Evolutionary conservation across 108 stramenopile genomes (phyloP).

Genomic region (Skeletonema grethae): DNA sequence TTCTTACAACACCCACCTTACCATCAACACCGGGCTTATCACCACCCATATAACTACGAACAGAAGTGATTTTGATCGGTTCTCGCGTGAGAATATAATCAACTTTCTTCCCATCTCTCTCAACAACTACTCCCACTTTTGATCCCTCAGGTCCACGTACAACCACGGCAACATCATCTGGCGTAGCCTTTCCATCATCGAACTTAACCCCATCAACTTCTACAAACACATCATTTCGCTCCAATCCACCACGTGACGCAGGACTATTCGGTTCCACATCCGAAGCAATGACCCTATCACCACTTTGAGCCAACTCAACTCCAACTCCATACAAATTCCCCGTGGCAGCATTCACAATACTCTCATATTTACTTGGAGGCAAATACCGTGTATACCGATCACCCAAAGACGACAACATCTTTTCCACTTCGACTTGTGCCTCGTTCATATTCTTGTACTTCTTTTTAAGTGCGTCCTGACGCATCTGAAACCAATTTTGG

Average conservation of each 20-base stretch:
- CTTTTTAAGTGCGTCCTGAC: constrained; percentile 71
- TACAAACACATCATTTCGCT: constrained; percentile 71
- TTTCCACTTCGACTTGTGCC: constrained; percentile 62
- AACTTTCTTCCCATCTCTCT: constrained; percentile 66
- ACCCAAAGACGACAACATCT: constrained; percentile 75
- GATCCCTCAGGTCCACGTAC: constrained; percentile 80
- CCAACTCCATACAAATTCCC: constrained; percentile 85
- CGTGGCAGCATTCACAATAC: constrained; percentile 85
- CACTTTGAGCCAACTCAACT: constrained; percentile 66
- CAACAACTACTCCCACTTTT: constrained; percentile 74
- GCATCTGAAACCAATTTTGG: constrained; percentile 91
- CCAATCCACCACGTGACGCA: constrained; percentile 65
- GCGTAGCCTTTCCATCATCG: constrained; percentile 63
- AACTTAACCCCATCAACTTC: constrained; percentile 78
- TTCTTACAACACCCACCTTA: constrained; percentile 78
- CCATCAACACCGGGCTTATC: constrained; percentile 48
- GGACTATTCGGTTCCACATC: constrained; percentile 84
- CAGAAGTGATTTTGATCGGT: constrained; percentile 86
- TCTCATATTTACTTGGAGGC: constrained; percentile 91
- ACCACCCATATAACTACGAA: constrained; percentile 61
- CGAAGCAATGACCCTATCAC: constrained; percentile 50
- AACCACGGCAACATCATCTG: constrained; percentile 81
- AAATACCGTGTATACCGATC: constrained; percentile 96
- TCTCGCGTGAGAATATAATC: constrained; percentile 87
- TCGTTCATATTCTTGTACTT: constrained; percentile 82